Evolutionary conservation across 2,329 filamentous ascomycete species (phyloP).

Genomic region (Colletotrichum costaricense): DNA sequence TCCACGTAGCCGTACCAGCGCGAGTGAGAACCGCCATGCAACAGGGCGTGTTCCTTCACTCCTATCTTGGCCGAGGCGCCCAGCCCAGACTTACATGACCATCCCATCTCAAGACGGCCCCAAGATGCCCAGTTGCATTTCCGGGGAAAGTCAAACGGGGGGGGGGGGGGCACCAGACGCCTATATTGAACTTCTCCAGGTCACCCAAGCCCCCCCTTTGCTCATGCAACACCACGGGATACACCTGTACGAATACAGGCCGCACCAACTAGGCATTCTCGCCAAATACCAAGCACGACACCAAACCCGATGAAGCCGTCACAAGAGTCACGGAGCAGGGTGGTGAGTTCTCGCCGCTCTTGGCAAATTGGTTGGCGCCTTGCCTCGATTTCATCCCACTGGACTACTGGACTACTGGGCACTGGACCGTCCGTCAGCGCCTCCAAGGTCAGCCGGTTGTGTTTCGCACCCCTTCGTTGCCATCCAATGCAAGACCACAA

Average conservation of each 20-base stretch:
- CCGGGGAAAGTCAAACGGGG: background rate
- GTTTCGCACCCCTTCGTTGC: constrained; percentile 3
- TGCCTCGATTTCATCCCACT: constrained; percentile 13
- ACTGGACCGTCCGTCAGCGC: background rate
- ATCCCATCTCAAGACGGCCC: background rate
- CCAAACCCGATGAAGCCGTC: constrained; percentile 18
- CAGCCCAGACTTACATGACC: background rate
- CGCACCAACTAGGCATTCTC: background rate
- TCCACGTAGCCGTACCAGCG: too few relatives aligned
- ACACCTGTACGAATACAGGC: background rate
- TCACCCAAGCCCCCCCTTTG: background rate
- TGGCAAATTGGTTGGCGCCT: constrained; percentile 24
- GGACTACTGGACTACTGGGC: constrained; percentile 2
- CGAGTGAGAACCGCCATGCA: background rate
- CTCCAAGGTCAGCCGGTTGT: background rate
- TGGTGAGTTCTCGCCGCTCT: constrained; percentile 24
- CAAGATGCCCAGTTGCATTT: background rate
- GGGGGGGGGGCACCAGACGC: background rate
- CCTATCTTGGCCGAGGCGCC: background rate
- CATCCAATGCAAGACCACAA: background rate
- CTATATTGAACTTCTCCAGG: background rate
- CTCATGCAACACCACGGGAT: background rate
- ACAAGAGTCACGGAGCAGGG: constrained; percentile 20
- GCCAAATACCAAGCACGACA: constrained; percentile 11
- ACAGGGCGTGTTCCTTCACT: background rate